Conservation (phyloP, 2,329 filamentous ascomycete species). For the Cadophora gregata region DNA sequence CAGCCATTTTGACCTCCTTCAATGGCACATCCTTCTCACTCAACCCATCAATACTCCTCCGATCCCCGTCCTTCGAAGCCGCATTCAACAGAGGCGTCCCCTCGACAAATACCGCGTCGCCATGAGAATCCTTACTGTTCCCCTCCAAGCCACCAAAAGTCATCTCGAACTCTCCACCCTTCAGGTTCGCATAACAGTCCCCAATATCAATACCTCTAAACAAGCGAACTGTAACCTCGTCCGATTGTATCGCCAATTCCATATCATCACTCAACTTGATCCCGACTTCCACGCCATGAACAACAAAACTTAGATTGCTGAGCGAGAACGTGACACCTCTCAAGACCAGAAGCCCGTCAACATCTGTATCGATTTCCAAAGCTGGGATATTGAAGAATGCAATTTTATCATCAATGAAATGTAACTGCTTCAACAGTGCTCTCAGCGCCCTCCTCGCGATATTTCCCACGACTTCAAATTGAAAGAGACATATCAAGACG, state of each 20-base stretch:
- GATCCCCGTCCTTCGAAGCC: constrained; percentile 45
- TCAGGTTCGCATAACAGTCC: constrained; percentile 60
- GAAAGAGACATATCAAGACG: constrained; percentile 52
- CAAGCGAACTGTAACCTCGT: constrained; percentile 54
- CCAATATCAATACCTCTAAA: constrained; percentile 57
- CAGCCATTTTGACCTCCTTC: constrained; percentile 35
- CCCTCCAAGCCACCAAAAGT: constrained; percentile 51
- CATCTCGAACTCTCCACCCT: constrained; percentile 58
- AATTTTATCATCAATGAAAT: constrained; percentile 58
- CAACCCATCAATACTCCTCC: constrained; percentile 22
- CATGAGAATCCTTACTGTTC: constrained; percentile 46
- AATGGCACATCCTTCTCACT: constrained; percentile 14
- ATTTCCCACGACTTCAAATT: constrained; percentile 46
- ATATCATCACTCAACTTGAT: constrained; percentile 58
- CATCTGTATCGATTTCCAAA: constrained; percentile 59
- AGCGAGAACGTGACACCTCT: constrained; percentile 58
- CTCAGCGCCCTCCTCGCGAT: constrained; percentile 46
- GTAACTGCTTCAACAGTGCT: constrained; percentile 46
- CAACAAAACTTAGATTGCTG: constrained; percentile 54
- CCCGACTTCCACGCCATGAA: constrained; percentile 59
- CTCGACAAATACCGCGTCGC: constrained; percentile 49
- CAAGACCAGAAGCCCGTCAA: constrained; percentile 58
- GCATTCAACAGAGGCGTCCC: constrained; percentile 54
- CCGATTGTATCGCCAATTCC: constrained; percentile 57
- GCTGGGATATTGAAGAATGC: constrained; percentile 51